These are phyloP conservation scores for Atkinsonella texensis DNA, from an alignment of 2,329 filamentous ascomycete genomes.

Conservation along the genomic window DNA sequence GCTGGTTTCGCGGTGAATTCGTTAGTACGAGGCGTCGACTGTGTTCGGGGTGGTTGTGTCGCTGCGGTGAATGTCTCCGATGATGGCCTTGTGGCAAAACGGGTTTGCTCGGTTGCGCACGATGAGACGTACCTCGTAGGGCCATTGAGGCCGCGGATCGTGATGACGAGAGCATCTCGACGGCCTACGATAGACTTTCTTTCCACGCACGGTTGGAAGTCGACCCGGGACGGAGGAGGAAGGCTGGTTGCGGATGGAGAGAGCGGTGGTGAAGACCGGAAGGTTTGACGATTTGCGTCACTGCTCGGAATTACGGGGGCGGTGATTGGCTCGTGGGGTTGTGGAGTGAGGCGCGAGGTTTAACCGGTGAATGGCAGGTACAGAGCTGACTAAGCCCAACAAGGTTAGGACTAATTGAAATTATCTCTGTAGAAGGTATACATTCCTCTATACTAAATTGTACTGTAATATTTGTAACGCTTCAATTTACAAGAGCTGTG, in stretches of 20 bases:
- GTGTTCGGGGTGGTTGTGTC: neutral
- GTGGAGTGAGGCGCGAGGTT: slow-evolving; percentile 13
- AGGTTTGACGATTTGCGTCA: slow-evolving; percentile 3
- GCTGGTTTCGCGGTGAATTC: slow-evolving; percentile 28
- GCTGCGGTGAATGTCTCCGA: no score
- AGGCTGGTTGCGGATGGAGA: neutral
- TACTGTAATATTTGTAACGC: no score
- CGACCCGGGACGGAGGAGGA: neutral
- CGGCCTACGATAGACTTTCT: neutral
- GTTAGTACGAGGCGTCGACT: neutral
- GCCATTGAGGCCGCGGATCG: slow-evolving; percentile 41
- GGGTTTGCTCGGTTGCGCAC: slow-evolving; percentile 1
- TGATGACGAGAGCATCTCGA: slow-evolving; percentile 35
- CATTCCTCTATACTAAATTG: no score
- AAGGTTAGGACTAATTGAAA: no score
- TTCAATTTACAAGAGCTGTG: no score
- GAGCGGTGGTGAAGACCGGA: neutral
- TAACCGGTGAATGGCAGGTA: slow-evolving; percentile 13
- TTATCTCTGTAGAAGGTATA: no score
- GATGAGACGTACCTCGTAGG: slow-evolving; percentile 32
- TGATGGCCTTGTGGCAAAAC: neutral
- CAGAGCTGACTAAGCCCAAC: no score
- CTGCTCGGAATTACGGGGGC: slow-evolving; percentile 16
- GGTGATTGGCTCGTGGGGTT: slow-evolving; percentile 16
- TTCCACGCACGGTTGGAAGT: neutral